Percentiles rank a stretch among this genome's conserved stretches.
These are phyloP conservation scores for Digitaria exilis DNA, from an alignment of 202 grass and related monocot species.

Conservation along the genomic window DNA sequence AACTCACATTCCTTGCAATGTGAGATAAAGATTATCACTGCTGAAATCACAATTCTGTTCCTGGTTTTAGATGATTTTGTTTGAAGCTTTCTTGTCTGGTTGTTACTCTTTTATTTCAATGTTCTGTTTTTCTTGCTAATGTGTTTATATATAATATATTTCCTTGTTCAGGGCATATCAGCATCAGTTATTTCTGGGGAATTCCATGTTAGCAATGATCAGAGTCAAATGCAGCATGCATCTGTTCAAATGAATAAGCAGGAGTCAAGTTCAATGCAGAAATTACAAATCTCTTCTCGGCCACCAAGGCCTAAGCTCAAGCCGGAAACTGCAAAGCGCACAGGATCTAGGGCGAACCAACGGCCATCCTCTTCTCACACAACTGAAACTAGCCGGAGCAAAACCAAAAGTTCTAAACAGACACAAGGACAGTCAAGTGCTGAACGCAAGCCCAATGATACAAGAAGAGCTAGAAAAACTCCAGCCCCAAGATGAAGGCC, in stretches of 20 bases:
- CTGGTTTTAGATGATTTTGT: neutral
- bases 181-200: slow-evolving; percentile 27
- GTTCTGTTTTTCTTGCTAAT: slow-evolving; percentile 20
- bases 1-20: neutral
- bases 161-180: slow-evolving; percentile 35
- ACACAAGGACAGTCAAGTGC: slow-evolving; percentile 28
- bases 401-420: slow-evolving; percentile 38
- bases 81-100: slow-evolving; percentile 13
- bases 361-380: slow-evolving; percentile 24
- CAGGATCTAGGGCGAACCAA: slow-evolving; percentile 36
- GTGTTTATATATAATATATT: slow-evolving; percentile 1
- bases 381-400: slow-evolving; percentile 34
- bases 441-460: slow-evolving; percentile 33
- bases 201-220: slow-evolving; percentile 30
- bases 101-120: neutral
- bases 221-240: slow-evolving; percentile 39
- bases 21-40: neutral
- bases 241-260: slow-evolving; percentile 36
- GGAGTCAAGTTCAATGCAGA: slow-evolving; percentile 23
- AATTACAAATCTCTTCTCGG: slow-evolving; percentile 28
- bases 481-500: slow-evolving; percentile 27
- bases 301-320: slow-evolving; percentile 46
- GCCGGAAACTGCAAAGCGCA: slow-evolving; percentile 34
- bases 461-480: slow-evolving; percentile 56
- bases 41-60: slow-evolving; percentile 8